These are phyloP conservation scores for Orychophragmus violaceus DNA, from an alignment of 345 rosid species.

Conservation along the genomic window DNA sequence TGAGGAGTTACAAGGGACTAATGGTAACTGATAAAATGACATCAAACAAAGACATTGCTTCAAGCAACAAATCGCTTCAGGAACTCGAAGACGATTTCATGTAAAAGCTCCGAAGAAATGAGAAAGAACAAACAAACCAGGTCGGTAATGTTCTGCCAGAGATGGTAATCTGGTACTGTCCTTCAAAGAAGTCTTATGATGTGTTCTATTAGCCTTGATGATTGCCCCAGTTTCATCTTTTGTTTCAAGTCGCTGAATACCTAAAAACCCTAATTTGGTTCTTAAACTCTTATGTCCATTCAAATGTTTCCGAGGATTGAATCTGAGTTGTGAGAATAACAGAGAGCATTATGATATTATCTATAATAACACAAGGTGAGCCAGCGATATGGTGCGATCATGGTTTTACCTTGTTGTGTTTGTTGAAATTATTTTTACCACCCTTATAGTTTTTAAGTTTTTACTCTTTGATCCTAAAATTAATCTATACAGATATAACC, in stretches of 20 bases:
- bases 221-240: constrained; percentile 13
- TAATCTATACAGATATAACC: background rate
- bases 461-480: background rate
- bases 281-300: constrained; percentile 6
- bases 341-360: background rate
- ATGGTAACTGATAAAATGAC: constrained; percentile 97
- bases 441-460: background rate
- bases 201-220: constrained; percentile 10
- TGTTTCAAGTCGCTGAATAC: constrained; percentile 6
- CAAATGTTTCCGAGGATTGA: constrained; percentile 19
- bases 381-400: background rate
- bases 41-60: constrained; percentile 86
- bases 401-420: constrained; percentile 1
- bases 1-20: constrained; percentile 93
- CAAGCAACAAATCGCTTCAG: constrained; percentile 75
- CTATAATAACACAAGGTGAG: background rate
- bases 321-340: background rate
- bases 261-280: constrained; percentile 20
- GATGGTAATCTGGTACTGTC: constrained; percentile 12
- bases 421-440: background rate
- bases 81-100: constrained; percentile 97
- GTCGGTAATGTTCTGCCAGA: constrained; percentile 14
- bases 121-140: constrained; percentile 1
- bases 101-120: constrained; percentile 38
- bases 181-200: constrained; percentile 18